Conservation (phyloP, 1,284 basidiomycete genomes). For the Pseudozyma pruni region DNA sequence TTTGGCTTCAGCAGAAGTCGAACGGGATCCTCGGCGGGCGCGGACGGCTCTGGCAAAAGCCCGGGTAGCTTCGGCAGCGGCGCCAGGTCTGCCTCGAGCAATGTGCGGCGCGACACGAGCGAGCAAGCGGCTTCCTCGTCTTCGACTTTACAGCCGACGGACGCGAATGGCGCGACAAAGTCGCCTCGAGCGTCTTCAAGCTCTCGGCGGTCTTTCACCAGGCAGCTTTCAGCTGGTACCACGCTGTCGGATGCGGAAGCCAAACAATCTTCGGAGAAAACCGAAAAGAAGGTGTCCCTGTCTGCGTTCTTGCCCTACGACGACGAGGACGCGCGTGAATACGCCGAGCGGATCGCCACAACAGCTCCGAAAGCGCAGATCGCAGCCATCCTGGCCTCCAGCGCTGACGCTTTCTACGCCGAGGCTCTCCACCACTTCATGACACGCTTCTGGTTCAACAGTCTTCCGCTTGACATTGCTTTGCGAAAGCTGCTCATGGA, state of each 20-base stretch:
- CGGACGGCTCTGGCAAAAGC: conserved; percentile 35
- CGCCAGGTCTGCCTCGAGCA: conserved; percentile 21
- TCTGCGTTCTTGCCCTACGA: conserved; percentile 48
- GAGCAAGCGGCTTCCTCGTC: conserved; percentile 10
- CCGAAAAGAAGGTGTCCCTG: conserved; percentile 37
- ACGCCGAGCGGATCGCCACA: conserved; percentile 42
- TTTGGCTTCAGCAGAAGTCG: conserved; percentile 47
- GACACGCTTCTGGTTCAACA: conserved; percentile 80
- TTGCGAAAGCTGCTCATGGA: conserved; percentile 90
- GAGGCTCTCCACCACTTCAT: conserved; percentile 80
- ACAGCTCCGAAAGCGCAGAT: conserved; percentile 45
- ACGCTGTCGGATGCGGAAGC: conserved; percentile 18
- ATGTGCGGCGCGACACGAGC: conserved; percentile 20
- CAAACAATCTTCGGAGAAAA: conserved; percentile 14
- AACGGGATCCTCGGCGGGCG: conserved; percentile 35
- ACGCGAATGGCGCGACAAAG: conserved; percentile 8
- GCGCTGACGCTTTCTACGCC: conserved; percentile 78
- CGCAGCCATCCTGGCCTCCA: conserved; percentile 68
- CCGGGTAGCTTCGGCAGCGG: conserved; percentile 26
- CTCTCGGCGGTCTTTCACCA: conserved; percentile 38
- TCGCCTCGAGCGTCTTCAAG: conserved; percentile 32
- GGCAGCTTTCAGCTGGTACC: conserved; percentile 28
- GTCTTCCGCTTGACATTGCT: conserved; percentile 89
- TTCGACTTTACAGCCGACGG: conserved; percentile 6
- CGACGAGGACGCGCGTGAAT: conserved; percentile 48